Conservation (phyloP, 805 yeast genomes). For the Ogataea kodamae region DNA sequence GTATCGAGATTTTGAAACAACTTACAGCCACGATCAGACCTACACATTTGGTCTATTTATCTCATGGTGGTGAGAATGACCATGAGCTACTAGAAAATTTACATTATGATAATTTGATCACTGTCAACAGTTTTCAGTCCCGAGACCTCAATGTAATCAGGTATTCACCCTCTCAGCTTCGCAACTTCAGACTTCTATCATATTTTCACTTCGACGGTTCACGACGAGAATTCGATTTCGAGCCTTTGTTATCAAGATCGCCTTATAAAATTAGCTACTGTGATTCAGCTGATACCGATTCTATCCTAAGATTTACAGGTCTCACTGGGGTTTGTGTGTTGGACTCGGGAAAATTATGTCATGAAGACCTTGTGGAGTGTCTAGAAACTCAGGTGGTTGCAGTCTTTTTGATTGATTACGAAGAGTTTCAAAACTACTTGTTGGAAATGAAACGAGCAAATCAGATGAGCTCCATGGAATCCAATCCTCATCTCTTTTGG, state of each 20-base stretch:
- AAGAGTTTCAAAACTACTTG: constrained; percentile 17
- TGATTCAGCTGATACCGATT: constrained; percentile 6
- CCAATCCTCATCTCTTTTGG: constrained; percentile 28
- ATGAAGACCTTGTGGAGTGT: constrained; percentile 33
- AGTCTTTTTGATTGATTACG: constrained; percentile 32
- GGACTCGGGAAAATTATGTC: constrained; percentile 33
- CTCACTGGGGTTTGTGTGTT: constrained; percentile 36
- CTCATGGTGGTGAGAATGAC: constrained; percentile 34
- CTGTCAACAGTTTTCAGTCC: constrained; percentile 36
- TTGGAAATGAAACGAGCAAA: constrained; percentile 15
- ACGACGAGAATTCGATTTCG: constrained; percentile 35
- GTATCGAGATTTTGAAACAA: constrained; percentile 57
- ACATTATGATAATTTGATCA: constrained; percentile 23
- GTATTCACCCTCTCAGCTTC: constrained; percentile 49
- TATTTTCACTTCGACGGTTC: constrained; percentile 46
- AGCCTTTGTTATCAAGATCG: constrained; percentile 37
- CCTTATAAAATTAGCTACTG: constrained; percentile 43
- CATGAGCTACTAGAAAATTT: constrained; percentile 30
- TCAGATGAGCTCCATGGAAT: constrained; percentile 1
- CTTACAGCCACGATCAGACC: constrained; percentile 48
- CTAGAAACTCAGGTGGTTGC: constrained; percentile 44
- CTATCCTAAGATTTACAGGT: constrained; percentile 26
- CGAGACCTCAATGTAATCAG: constrained; percentile 21
- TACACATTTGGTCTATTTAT: constrained; percentile 53
- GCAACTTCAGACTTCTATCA: constrained; percentile 48